Evolutionary conservation across 2,329 filamentous ascomycete genomes (phyloP).

Genomic region (Botrytis elliptica): DNA sequence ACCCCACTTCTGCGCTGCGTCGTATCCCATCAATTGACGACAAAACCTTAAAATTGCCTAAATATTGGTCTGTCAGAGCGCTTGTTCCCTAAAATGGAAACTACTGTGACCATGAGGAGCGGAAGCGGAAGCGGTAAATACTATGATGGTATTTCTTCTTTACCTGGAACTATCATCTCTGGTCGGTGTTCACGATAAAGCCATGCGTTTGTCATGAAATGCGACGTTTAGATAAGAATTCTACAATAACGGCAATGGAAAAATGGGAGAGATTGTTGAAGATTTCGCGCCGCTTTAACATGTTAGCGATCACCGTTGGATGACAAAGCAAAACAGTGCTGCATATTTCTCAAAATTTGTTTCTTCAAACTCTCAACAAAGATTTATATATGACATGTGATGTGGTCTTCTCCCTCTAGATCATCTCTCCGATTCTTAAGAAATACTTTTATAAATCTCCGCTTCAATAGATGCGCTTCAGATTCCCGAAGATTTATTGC

Average conservation of each 20-base stretch:
- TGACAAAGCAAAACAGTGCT: constrained; percentile 11
- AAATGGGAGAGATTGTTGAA: neutral
- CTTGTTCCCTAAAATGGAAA: neutral
- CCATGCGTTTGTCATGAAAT: neutral
- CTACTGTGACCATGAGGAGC: neutral
- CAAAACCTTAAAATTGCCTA: neutral
- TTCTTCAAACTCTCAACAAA: neutral
- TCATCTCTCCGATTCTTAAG: neutral
- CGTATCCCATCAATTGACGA: neutral
- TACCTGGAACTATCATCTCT: neutral
- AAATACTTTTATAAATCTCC: neutral
- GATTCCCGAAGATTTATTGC: neutral
- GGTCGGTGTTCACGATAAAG: neutral
- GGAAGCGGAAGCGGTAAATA: neutral
- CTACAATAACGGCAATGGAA: neutral
- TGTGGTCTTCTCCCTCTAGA: constrained; percentile 1
- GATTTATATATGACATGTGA: neutral
- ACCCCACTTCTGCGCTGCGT: neutral
- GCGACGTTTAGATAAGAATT: neutral
- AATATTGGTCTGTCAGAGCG: neutral
- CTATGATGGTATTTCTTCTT: neutral
- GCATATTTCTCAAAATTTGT: neutral
- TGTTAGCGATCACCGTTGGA: neutral
- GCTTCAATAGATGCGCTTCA: neutral
- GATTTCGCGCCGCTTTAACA: neutral